Conservation (phyloP, 2,329 filamentous ascomycete species). For the Aspergillus tamarii region DNA sequence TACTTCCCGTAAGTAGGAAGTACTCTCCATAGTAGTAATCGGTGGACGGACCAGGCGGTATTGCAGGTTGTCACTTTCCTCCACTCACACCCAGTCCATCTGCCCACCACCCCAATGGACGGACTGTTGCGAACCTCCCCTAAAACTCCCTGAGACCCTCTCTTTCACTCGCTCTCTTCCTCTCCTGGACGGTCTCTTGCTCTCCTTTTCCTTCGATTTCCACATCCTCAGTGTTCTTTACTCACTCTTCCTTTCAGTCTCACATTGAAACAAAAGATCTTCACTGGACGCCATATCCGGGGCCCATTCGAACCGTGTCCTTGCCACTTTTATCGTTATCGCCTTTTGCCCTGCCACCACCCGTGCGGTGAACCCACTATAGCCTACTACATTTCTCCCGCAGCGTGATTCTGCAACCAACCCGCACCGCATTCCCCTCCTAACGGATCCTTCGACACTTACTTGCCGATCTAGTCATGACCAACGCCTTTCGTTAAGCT, state of each 20-base stretch:
- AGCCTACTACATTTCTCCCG: conserved; percentile 13
- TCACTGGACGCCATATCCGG: neutral
- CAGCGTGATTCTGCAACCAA: conserved; percentile 17
- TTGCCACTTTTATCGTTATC: conserved; percentile 14
- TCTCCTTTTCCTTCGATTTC: conserved; percentile 3
- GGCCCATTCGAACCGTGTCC: neutral
- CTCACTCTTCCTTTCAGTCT: conserved; percentile 1
- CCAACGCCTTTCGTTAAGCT: conserved; percentile 24
- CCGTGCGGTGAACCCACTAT: conserved; percentile 11
- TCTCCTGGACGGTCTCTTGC: neutral
- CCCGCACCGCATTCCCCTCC: conserved; percentile 11
- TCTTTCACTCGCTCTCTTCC: conserved; percentile 6
- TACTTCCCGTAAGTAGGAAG: neutral
- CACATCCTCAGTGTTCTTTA: neutral
- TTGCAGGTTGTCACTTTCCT: conserved; percentile 6
- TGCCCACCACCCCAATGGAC: conserved; percentile 10
- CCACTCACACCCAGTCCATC: conserved; percentile 8
- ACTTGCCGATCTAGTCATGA: conserved; percentile 26
- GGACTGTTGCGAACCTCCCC: conserved; percentile 15
- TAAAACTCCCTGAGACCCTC: conserved; percentile 17
- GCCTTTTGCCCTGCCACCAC: conserved; percentile 11
- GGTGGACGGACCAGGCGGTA: conserved; percentile 9
- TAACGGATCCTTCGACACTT: conserved; percentile 3
- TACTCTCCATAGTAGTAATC: neutral
- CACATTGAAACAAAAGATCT: conserved; percentile 1